Evolutionary conservation across 805 yeast genomes (phyloP), one percentile per base, ranked within the genome.

Genomic region (Ogataea populi-albae): DNA sequence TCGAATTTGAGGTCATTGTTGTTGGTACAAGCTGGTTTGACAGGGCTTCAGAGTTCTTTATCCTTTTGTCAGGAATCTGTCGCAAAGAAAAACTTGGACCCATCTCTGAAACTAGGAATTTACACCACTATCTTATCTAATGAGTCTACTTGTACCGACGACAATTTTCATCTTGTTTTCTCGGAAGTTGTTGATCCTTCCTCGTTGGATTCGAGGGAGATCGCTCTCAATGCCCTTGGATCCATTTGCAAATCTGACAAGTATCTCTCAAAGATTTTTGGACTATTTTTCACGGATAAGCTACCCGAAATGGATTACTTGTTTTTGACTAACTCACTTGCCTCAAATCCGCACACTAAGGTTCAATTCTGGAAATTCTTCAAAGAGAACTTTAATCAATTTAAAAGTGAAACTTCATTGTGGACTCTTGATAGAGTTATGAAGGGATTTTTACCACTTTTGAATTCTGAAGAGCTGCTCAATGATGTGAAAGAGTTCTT

Each of bases 281-380:
- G 46, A 1, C 48, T 67, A 38, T 54, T 76, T 21, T 52, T 68
- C 27, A 64, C 73, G 23, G 66, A 67, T 2, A 52, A 63, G 24
- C 66, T 79, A 23, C 76, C 77, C 0, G 66, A 66, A 17, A 81
- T 80, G 81, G 83, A 80, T 49, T 65, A 73, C 14, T 76, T 74
- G 47, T 74, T 70, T 50, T 59, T 79, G 33, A 71, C 73, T 3
- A 54, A 50, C 6, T 56, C 73, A 17, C 61, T 79, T 23, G 66
- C 75, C n/a, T 46, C 57, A 6, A 79, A 79, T 52, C 43, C 68
- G 5, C 47, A 46, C 9, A 62, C 73, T 1, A 68, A 75, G 31
- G 55, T 59, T 30, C 39, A 43, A 29, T 69, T 72, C 45, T 76
- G 82, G 81, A 41, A 57, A 3, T 78, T 59, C 46, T 65, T 78